Base-by-base conservation (phyloP, 345 rosid species). In the Linum tenue region DNA sequence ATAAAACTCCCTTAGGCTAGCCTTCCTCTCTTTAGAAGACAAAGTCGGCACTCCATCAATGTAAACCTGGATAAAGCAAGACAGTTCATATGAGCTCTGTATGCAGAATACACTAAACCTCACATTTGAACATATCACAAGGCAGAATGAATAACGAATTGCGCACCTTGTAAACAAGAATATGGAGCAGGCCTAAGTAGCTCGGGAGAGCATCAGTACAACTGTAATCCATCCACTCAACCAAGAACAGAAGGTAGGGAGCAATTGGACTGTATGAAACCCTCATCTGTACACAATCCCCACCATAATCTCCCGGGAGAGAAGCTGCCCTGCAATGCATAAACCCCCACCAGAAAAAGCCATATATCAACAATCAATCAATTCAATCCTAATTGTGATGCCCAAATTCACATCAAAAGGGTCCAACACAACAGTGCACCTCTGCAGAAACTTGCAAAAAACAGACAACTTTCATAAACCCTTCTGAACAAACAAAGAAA, bases 181-280 rank as follows among this genome's bases (percentile, higher is more conserved):
- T 53, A 69, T 77, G 76, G 72, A 87, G 83, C 22, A 87, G 80
- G 66, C 87, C 90, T 71, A 83, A 76, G 63, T 66, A 81, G 56
- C 66, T 77, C 37, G 88, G 88, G 22, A 87, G 71, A 3, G 79
- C 51, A 71, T 79, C 90, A 22, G 85, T 84, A 70, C 85, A 85
- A 10, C 89, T 77, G 70, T 67, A 86, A 67, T 85, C 87, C 85
- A 83, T 79, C 95, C 90, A 87, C 72, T 85, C 84, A 42, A 83
- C 68, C 69, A 83, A 68, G 77, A 77, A 85, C 64, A 87, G 71
- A 67, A 83, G 63, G 50, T 82, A 66, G 4, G 82, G 90, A 5
- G 89, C 90, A 68, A 83, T 59, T 3, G 85, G 81, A 72, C 88
- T 78, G 69, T 79, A 87, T 55, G 84, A 80, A 69, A 87, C 68